Evolutionary conservation across 129 eudicot species (phyloP), one percentile per base, ranked within the genome.

Genomic region (Arctium minus): DNA sequence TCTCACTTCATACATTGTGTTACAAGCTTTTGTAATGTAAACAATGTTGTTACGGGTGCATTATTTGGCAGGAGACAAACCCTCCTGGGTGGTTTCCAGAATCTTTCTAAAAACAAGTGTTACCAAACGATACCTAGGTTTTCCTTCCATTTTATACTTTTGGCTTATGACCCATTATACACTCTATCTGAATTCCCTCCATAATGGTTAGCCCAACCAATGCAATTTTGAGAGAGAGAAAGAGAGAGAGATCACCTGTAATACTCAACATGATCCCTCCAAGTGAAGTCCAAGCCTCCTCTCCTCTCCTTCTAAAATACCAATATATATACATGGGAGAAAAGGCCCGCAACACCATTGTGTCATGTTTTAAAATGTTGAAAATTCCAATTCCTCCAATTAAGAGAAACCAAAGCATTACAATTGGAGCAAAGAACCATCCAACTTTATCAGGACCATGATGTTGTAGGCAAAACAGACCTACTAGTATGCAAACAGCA

Each of bases 391-490:
- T 88, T 76, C 94, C 94, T 76, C 92, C 96, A 33, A 92, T 94
- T 67, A 89, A 84, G 53, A 90, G 82, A 89, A 94, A 92, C 97
- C 98, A 94, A 37, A 91, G 90, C 81, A 90, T 74, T 11, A 92
- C 96, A 77, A 90, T 68, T 8, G 98, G 98, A 8, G 94, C 97
- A 81, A 91, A 94, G 6, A 91, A 90, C 93, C 94, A 92, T 40
- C 97, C 97, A 53, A 94, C 97, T 89, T 88, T 92, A 82, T 92
- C 94, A 6, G 98, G 89, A 36, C 98, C 98, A 77, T 88, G 87
- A 83, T 87, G 94, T 83, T 94, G 98, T 87, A 91, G 33, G 88
- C 90, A 85, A 81, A 92, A 92, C 69, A 92, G 81, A 73, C 92
- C 90, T 8, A 92, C 87, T 80, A 92, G 84, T 77, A 92, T 90